Evolutionary conservation across 768 basidiomycete species (phyloP).

Genomic region (Tricholoma terreum): DNA sequence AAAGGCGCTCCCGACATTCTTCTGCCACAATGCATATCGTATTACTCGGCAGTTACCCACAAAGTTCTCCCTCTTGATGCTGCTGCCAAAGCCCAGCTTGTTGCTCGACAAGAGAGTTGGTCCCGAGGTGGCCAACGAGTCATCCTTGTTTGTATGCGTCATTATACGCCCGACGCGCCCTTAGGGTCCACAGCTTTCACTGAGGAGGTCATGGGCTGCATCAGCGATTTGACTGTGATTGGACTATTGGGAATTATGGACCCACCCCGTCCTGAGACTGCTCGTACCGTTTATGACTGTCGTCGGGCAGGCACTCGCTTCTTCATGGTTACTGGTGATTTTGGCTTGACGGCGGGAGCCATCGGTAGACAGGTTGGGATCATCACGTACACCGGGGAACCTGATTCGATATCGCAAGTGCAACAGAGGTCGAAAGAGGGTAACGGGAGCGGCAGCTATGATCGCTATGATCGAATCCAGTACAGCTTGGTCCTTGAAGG

Average conservation of each 20-base stretch:
- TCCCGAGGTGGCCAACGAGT: conserved; percentile 53
- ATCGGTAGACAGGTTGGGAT: conserved; percentile 48
- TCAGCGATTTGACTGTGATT: conserved; percentile 40
- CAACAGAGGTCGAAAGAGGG: conserved; percentile 6
- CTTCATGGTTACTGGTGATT: conserved; percentile 59
- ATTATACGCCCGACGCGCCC: conserved; percentile 18
- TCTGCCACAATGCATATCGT: conserved; percentile 35
- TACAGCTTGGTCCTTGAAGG: conserved; percentile 41
- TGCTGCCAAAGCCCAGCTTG: conserved; percentile 18
- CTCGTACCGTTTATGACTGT: conserved; percentile 42
- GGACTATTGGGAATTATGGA: conserved; percentile 56
- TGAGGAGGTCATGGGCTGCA: conserved; percentile 39
- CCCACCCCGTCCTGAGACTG: conserved; percentile 50
- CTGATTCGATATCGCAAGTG: conserved; percentile 10
- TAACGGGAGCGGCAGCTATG: neutral
- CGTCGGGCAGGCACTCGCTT: conserved; percentile 49
- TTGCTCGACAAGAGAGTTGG: conserved; percentile 36
- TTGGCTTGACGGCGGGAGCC: conserved; percentile 48
- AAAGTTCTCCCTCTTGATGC: conserved; percentile 26
- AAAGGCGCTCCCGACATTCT: conserved; percentile 64
- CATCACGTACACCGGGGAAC: conserved; percentile 31
- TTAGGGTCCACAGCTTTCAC: conserved; percentile 18
- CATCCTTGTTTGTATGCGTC: conserved; percentile 41
- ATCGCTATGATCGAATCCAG: conserved; percentile 30
- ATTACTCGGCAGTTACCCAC: conserved; percentile 11